phyloP scores from a whole-genome alignment of 2,329 filamentous ascomycete species.

The Penicillium sp. region DNA sequence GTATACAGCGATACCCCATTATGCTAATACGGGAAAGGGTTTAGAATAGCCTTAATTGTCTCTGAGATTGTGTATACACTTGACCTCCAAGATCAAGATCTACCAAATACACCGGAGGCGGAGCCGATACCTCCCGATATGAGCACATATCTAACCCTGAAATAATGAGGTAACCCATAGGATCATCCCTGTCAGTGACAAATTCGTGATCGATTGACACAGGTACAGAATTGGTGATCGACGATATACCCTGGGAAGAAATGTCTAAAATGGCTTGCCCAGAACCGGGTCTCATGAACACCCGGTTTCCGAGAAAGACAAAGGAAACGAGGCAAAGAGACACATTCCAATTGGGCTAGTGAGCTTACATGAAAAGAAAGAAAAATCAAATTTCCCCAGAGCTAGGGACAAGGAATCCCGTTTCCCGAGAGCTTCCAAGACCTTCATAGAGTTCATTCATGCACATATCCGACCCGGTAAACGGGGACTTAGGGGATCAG shows the following conservation, averaged over 20 bases:
- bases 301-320: slow-evolving; percentile 5
- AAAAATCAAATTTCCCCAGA: background rate
- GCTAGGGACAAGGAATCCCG: background rate
- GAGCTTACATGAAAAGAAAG: background rate
- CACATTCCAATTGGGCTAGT: background rate
- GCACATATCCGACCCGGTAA: slow-evolving; percentile 12
- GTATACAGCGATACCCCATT: no score
- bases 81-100: background rate
- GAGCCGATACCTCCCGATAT: background rate
- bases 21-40: background rate
- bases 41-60: background rate
- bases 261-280: slow-evolving; percentile 7
- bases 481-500: slow-evolving; percentile 6
- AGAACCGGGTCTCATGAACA: background rate
- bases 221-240: slow-evolving; percentile 12
- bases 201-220: slow-evolving; percentile 18
- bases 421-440: slow-evolving; percentile 1
- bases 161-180: background rate
- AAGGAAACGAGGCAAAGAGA: slow-evolving; percentile 2
- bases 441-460: slow-evolving; percentile 5
- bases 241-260: slow-evolving; percentile 4
- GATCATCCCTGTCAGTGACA: slow-evolving; percentile 24
- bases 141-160: slow-evolving; percentile 6
- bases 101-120: background rate
- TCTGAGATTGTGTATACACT: background rate